These are phyloP conservation scores for Oryza meridionalis DNA, from an alignment of 176 grass and related monocot genomes.

Conservation along the genomic window DNA sequence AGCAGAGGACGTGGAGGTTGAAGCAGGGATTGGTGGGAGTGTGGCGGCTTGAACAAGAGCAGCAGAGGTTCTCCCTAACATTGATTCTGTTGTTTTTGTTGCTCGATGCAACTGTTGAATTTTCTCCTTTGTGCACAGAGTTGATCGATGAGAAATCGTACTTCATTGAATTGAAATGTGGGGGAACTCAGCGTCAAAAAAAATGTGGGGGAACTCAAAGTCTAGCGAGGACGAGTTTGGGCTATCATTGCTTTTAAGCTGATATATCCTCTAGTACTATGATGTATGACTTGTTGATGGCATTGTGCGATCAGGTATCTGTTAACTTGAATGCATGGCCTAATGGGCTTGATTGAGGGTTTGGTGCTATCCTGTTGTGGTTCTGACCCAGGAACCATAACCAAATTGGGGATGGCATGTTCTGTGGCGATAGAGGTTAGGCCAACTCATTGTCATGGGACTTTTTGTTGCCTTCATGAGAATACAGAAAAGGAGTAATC, in stretches of 20 bases:
- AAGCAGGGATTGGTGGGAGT: not conserved
- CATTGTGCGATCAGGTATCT: too few relatives aligned
- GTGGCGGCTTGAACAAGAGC: not conserved
- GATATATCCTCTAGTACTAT: too few relatives aligned
- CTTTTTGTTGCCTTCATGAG: too few relatives aligned
- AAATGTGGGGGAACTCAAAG: not conserved
- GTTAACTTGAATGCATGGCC: too few relatives aligned
- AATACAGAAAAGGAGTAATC: too few relatives aligned
- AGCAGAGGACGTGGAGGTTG: not conserved
- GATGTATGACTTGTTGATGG: too few relatives aligned
- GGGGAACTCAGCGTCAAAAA: too few relatives aligned
- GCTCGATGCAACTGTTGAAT: not conserved
- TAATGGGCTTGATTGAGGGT: not conserved
- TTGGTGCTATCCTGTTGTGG: not conserved
- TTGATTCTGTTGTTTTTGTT: not conserved
- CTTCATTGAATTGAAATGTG: not conserved
- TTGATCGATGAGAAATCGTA: not conserved
- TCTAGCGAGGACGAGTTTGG: not conserved
- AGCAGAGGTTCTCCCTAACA: too few relatives aligned
- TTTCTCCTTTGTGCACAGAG: not conserved
- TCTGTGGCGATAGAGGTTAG: not conserved
- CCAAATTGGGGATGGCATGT: not conserved
- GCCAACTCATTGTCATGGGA: too few relatives aligned
- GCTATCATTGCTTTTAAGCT: not conserved
- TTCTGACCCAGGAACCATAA: not conserved